Conservation (phyloP, 345 rosid genomes). For the Hibiscus tridactylites region DNA sequence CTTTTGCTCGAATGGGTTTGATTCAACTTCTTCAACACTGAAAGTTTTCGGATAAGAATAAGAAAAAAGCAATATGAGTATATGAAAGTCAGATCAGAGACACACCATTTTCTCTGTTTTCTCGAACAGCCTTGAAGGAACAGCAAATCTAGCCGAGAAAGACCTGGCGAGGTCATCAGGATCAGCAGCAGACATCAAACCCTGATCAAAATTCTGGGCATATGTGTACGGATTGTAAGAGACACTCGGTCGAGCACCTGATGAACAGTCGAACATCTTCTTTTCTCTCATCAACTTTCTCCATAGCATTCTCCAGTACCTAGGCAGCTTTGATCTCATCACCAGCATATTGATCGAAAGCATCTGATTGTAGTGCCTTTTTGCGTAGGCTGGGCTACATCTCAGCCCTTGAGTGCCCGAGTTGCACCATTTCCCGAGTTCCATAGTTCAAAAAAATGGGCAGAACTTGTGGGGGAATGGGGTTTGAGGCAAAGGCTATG, state of each 20-base stretch:
- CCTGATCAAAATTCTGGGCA: constrained; percentile 30
- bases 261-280: constrained; percentile 17
- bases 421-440: constrained; percentile 4
- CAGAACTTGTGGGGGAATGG: background rate
- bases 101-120: background rate
- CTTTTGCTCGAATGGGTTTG: background rate
- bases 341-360: background rate
- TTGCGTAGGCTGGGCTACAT: background rate
- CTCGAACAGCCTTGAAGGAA: constrained; percentile 16
- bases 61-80: background rate
- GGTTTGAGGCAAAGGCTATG: too few relatives aligned
- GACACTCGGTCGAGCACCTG: constrained; percentile 3
- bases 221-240: constrained; percentile 25
- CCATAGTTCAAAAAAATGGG: background rate
- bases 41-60: background rate
- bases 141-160: constrained; percentile 34
- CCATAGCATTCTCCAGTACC: constrained; percentile 35
- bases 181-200: constrained; percentile 7
- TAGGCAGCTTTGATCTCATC: background rate
- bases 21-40: background rate
- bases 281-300: constrained; percentile 21
- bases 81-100: background rate
- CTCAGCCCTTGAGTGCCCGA: constrained; percentile 3
- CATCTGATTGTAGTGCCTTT: constrained; percentile 3
- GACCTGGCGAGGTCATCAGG: constrained; percentile 22